Evolutionary conservation across 441 rosid species (phyloP).

Genomic region (Capsella rubella): DNA sequence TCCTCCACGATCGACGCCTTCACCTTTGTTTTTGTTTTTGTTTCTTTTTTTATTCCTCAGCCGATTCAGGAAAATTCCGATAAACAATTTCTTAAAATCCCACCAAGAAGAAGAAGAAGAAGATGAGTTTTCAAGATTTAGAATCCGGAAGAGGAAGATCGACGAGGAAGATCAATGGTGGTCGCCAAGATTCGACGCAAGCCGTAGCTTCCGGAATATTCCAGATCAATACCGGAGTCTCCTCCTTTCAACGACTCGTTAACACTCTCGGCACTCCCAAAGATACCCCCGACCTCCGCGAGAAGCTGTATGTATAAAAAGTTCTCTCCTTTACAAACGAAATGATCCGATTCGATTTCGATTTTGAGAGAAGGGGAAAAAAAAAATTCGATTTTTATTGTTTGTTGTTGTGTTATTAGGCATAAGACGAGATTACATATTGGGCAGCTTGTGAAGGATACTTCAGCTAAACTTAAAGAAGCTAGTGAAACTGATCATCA

Average conservation of each 20-base stretch:
- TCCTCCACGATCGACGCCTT: conserved; percentile 47
- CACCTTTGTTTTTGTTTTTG: neutral
- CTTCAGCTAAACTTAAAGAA: conserved; percentile 92
- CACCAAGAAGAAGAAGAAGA: conserved; percentile 57
- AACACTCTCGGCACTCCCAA: conserved; percentile 96
- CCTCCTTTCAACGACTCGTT: conserved; percentile 85
- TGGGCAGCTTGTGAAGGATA: conserved; percentile 89
- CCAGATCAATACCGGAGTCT: conserved; percentile 94
- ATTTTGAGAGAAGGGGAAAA: neutral
- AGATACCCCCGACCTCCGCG: conserved; percentile 94
- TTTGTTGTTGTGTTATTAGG: conserved; percentile 43
- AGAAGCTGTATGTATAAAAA: conserved; percentile 64
- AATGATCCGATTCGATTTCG: too few species aligned
- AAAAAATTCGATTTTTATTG: neutral
- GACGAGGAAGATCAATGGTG: conserved; percentile 58
- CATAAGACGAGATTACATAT: conserved; percentile 85
- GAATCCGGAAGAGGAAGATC: conserved; percentile 71
- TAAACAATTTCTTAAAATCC: neutral
- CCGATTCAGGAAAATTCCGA: neutral
- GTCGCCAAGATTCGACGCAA: conserved; percentile 80
- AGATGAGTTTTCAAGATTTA: conserved; percentile 96
- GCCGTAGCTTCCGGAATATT: conserved; percentile 92
- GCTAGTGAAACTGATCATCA: conserved; percentile 89
- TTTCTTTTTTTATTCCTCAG: too few species aligned
- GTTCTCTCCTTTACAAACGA: neutral